Evolutionary conservation across 78 protist genomes (phyloP), one percentile per base, ranked within the genome.

Genomic region (Chrysochromulina tobinii): DNA sequence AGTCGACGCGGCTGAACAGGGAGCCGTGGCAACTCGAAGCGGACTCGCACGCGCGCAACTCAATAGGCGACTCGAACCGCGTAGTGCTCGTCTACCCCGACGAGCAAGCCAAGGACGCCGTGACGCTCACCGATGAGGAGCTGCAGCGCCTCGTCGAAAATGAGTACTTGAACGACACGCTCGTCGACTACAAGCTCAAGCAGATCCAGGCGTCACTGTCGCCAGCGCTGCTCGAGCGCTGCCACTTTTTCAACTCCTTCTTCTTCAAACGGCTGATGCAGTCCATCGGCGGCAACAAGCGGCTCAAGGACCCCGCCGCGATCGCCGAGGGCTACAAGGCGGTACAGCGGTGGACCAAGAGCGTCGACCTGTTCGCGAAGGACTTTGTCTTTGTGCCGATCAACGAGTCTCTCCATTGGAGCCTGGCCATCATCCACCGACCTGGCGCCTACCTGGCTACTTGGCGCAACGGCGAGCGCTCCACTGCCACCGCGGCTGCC

Each of bases 361-460:
- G 38, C 7, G 73, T 67, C 38, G 73, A 59, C 12, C 64, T 59
- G 12, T 59, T 59, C 12, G 64, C 7, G 64, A 59, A 69, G 61
- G 87, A 79, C n/a, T 79, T 20, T 25, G 0, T 79, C 48, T 54
- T 79, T 64, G 87, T 79, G 38, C 87, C 87, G 17, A 79, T 79
- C 87, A 79, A 79, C 48, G 87, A 79, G 87, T 0, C 3, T 50
- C 87, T 79, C 50, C 87, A 79, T 64, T 79, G 87, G 87, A 6
- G 18, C 20, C 87, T 79, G 18, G 27, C 17, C 23, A 17, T 79
- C 87, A 23, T 79, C 48, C 12, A 59, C 38, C 38, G 38, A 38
- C 38, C 38, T 38, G 38, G 38, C 38, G 38, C 38, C 38, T 38
- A 38, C 38, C 38, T 38, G 38, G 38, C 38, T 38, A 0, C 38